A percentile compares a stretch with the other conserved stretches of the same genome.
phyloP scores from a whole-genome alignment of 176 grass and related monocot species.

The Cenchrus purpureus region DNA sequence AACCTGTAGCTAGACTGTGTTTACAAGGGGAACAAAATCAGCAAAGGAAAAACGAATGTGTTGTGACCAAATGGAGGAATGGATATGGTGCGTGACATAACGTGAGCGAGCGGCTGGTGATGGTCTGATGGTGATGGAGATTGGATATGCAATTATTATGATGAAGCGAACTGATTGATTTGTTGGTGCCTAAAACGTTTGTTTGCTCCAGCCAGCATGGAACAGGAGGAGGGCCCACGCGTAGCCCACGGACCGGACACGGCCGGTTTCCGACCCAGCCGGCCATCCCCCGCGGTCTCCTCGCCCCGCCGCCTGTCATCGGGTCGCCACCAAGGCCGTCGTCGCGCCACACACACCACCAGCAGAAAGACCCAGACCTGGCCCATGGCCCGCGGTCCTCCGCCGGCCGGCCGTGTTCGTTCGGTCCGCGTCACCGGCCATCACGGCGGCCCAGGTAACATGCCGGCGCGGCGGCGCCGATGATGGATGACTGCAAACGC shows the following conservation, averaged over 20 bases:
- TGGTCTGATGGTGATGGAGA: too few species aligned
- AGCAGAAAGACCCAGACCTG: neutral
- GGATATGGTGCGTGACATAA: neutral
- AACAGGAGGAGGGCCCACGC: constrained; percentile 29
- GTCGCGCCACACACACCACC: neutral
- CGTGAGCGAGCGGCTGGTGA: too few species aligned
- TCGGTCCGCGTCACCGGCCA: neutral
- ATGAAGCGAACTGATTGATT: neutral
- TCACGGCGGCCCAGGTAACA: constrained; percentile 5
- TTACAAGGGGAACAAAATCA: too few species aligned
- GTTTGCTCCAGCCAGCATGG: neutral
- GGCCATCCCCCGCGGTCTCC: constrained; percentile 4
- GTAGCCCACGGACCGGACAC: constrained; percentile 47
- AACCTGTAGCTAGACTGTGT: too few species aligned
- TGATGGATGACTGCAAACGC: too few species aligned
- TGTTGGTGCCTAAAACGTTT: neutral
- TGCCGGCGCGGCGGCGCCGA: neutral
- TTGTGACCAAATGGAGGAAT: neutral
- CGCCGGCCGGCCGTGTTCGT: neutral
- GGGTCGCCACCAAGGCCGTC: neutral
- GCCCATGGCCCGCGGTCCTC: constrained; percentile 21
- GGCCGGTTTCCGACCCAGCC: neutral
- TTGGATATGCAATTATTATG: neutral
- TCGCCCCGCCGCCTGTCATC: neutral
- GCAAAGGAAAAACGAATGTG: too few species aligned